Evolutionary conservation across 1,284 basidiomycete genomes (phyloP).

Genomic region (Gastroboletus turbinatus): DNA sequence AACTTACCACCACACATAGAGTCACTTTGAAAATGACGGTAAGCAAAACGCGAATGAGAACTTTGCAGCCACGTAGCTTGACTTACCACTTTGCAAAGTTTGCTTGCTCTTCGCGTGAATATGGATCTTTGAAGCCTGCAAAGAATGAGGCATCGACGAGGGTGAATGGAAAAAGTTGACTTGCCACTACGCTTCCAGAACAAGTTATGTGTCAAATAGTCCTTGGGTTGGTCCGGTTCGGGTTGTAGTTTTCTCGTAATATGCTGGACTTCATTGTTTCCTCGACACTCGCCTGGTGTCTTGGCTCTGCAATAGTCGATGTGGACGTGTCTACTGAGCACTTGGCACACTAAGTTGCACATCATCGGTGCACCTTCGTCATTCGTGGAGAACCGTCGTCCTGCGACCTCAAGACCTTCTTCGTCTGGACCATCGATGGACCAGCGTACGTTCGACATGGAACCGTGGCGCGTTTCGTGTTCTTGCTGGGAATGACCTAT

Average conservation of each 20-base stretch:
- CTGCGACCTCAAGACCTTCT: conserved; percentile 47
- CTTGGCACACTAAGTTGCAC: conserved; percentile 50
- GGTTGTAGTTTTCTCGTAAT: conserved; percentile 42
- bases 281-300: conserved; percentile 36
- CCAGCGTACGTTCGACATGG: conserved; percentile 58
- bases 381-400: conserved; percentile 50
- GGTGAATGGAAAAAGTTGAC: conserved; percentile 26
- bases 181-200: conserved; percentile 55
- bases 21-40: conserved; percentile 14
- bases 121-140: conserved; percentile 46
- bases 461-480: conserved; percentile 61
- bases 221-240: conserved; percentile 45
- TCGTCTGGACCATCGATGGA: conserved; percentile 49
- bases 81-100: conserved; percentile 56
- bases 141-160: neutral
- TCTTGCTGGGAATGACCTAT: conserved; percentile 56
- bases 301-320: conserved; percentile 53
- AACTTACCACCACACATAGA: conserved; percentile 50
- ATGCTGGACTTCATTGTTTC: conserved; percentile 45
- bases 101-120: conserved; percentile 49
- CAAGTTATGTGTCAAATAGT: conserved; percentile 53
- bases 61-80: neutral
- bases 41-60: neutral
- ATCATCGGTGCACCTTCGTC: conserved; percentile 65
- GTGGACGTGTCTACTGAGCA: conserved; percentile 44